Evolutionary conservation across 352 stramenopile genomes (phyloP), one percentile per base, ranked within the genome.

Genomic region (Phytopythium aichiense): DNA sequence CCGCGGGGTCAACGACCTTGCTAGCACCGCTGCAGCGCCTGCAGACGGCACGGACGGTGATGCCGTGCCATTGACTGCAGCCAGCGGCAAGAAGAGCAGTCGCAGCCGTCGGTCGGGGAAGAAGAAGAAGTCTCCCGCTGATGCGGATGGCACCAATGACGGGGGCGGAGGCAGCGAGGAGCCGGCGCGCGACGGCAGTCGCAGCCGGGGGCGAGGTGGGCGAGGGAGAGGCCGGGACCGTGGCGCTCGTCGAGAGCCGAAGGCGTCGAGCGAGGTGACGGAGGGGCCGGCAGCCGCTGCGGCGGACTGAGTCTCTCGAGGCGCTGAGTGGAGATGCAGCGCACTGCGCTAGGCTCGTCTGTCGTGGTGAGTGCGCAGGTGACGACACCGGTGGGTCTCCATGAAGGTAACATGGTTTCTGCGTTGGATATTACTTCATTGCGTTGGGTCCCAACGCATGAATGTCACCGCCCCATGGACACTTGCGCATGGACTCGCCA

Each of bases 81-180:
- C 25, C 23, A 30, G 28, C 6, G 28, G 28, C 4, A 54, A 37
- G 48, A 37, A 38, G 48, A 54, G 48, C 23, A 11, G 25, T 13
- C 48, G 48, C 1, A 23, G 48, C 25, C 48, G 48, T 37, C 48
- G 28, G 28, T 38, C 48, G 48, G 25, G 48, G 7, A 54, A 38
- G 48, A 50, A 50, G 43, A 54, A 54, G 48, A 53, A 35, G 46
- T 13, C 48, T 35, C 7, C 7, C 5, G 33, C 15, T 4, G 66
- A 66, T 60, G 60, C 54, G 55, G 61, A 51, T 15, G 56, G 55
- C 55, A 52, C 59, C 12, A 61, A 72, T 15, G 67, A 54, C 52
- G 63, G 52, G 46, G 42, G 48, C 31, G 58, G 15, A 5, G 23
- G 42, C 42, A 49, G 45, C 22, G 45, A 54, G 15, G 28, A 54